A percentile compares a stretch with the other conserved stretches of the same genome.
These are phyloP conservation scores for Perilla frutescens DNA, from an alignment of 257 asterid genomes.

Conservation along the genomic window DNA sequence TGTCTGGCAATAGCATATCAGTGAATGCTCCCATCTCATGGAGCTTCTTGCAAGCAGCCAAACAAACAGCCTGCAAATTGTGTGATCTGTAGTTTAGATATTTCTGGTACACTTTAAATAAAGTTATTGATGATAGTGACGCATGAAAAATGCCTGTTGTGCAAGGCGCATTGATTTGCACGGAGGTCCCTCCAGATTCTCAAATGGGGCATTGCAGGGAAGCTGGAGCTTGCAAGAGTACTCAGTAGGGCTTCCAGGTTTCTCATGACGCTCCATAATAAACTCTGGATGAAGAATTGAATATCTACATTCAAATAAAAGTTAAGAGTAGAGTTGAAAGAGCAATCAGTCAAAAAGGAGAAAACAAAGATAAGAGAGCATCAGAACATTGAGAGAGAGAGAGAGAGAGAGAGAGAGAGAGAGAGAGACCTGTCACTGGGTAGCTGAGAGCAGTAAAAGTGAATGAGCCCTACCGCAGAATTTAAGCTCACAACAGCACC, in stretches of 20 bases:
- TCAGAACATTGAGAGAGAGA: slow-evolving; percentile 9
- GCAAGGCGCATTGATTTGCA: slow-evolving; percentile 97
- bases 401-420: slow-evolving; percentile 30
- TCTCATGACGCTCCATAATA: slow-evolving; percentile 89
- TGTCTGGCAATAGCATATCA: slow-evolving; percentile 99
- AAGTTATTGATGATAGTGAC: slow-evolving; percentile 26
- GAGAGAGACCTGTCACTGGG: slow-evolving; percentile 88
- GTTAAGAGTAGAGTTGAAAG: slow-evolving; percentile 21
- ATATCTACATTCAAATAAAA: slow-evolving; percentile 58
- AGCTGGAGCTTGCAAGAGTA: slow-evolving; percentile 99
- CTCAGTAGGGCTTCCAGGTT: slow-evolving; percentile 69
- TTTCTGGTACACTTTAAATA: slow-evolving; percentile 21
- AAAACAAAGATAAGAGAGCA: slow-evolving; percentile 16
- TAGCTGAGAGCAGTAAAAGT: slow-evolving; percentile 96
- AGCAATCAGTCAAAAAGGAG: slow-evolving; percentile 25
- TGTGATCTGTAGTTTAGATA: slow-evolving; percentile 31
- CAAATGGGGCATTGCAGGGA: slow-evolving; percentile 98
- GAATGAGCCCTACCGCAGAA: slow-evolving; percentile 97
- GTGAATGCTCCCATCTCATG: slow-evolving; percentile 99
- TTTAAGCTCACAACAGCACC: slow-evolving; percentile 99
- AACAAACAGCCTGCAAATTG: slow-evolving; percentile 83
- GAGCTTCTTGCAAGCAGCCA: slow-evolving; percentile 98
- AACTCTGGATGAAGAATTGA: slow-evolving; percentile 98
- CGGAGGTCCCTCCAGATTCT: slow-evolving; percentile 90
- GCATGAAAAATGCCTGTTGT: slow-evolving; percentile 75